These are phyloP conservation scores for Zalaria obscura DNA, from an alignment of 2,329 filamentous ascomycete genomes.

Conservation along the genomic window DNA sequence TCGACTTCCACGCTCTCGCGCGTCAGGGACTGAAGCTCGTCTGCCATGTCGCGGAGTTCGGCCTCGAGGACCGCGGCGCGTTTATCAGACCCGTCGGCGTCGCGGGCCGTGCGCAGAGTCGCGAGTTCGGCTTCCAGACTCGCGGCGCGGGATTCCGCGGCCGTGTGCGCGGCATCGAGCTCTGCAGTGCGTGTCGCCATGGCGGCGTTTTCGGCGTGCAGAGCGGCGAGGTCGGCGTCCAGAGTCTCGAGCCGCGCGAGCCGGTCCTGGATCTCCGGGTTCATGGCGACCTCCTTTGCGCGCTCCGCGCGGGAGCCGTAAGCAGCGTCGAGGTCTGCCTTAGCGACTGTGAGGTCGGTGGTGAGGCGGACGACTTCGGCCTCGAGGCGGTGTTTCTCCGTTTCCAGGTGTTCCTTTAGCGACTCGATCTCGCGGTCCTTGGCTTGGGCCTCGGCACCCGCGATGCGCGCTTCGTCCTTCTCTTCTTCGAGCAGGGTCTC, in stretches of 20 bases:
- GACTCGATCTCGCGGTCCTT: constrained; percentile 12
- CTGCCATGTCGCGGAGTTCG: constrained; percentile 53
- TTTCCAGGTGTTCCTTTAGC: constrained; percentile 9
- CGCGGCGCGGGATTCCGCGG: constrained; percentile 5
- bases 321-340: constrained; percentile 84
- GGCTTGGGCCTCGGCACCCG: constrained; percentile 11
- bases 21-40: constrained; percentile 57
- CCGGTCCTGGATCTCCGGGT: constrained; percentile 44
- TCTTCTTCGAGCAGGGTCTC: constrained; percentile 7
- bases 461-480: constrained; percentile 8
- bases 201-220: constrained; percentile 1
- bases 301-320: constrained; percentile 65
- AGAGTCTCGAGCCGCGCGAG: constrained; percentile 38
- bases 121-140: constrained; percentile 11
- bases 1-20: constrained; percentile 57
- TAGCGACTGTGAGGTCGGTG: constrained; percentile 76
- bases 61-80: constrained; percentile 39
- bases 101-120: constrained; percentile 8
- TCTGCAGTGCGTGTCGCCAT: constrained; percentile 20
- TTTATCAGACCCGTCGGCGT: constrained; percentile 4
- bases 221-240: constrained; percentile 14
- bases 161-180: too few relatives aligned
- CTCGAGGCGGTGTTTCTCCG: constrained; percentile 33
- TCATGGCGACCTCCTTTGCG: constrained; percentile 47
- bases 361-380: constrained; percentile 50